A percentile compares a stretch with the other conserved stretches of the same genome.
phyloP scores from a whole-genome alignment of 129 eudicot genomes.

The Pittosporum tobira region DNA sequence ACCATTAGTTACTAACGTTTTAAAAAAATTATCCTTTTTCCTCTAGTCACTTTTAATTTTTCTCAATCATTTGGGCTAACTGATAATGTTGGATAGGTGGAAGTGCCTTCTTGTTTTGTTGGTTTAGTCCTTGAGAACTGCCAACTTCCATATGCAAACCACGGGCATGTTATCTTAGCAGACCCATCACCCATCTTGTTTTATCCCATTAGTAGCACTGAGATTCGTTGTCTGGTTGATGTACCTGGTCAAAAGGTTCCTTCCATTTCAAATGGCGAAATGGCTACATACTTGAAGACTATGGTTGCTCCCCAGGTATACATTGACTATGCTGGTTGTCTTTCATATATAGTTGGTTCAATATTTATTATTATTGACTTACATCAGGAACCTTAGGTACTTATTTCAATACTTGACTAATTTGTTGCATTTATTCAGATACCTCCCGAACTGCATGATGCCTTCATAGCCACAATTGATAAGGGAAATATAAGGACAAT shows the following conservation, averaged over 20 bases:
- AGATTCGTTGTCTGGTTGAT: slow-evolving; percentile 23
- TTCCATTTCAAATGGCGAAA: slow-evolving; percentile 21
- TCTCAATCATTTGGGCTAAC: neutral
- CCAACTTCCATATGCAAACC: slow-evolving; percentile 20
- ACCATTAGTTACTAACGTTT: neutral
- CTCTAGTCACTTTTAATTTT: neutral
- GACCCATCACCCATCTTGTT: slow-evolving; percentile 27
- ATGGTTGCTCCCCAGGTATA: slow-evolving; percentile 26
- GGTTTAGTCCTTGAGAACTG: slow-evolving; percentile 24
- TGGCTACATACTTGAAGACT: slow-evolving; percentile 19
- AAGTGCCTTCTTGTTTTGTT: slow-evolving; percentile 27
- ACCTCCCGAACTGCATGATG: slow-evolving; percentile 19
- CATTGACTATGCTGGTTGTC: neutral
- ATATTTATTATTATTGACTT: no score
- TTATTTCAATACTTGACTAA: neutral
- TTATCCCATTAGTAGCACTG: slow-evolving; percentile 26
- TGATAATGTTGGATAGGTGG: slow-evolving; percentile 14
- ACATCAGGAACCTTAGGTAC: no score
- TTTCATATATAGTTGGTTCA: no score
- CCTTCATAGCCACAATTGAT: slow-evolving; percentile 17
- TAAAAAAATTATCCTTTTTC: neutral
- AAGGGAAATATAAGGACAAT: slow-evolving; percentile 23
- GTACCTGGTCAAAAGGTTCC: slow-evolving; percentile 27
- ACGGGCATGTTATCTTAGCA: slow-evolving; percentile 24
- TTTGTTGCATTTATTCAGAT: slow-evolving; percentile 11